Evolutionary conservation across 2,329 filamentous ascomycete genomes (phyloP).

Genomic region (Curvularia sp.): DNA sequence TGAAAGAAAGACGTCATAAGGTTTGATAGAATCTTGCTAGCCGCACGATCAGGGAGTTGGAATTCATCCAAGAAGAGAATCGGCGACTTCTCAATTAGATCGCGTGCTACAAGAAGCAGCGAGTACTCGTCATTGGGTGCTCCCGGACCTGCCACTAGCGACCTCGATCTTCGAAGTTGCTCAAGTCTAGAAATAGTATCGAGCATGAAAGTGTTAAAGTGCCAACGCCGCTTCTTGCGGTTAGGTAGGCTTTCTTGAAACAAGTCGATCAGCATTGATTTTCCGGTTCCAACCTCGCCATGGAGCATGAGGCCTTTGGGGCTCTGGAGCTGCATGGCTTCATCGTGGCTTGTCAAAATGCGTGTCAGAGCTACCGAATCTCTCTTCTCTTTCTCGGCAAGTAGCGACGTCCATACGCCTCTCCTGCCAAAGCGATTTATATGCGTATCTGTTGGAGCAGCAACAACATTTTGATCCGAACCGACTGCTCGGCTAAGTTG

Average conservation of each 20-base stretch:
- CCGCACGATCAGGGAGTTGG: conserved; percentile 78
- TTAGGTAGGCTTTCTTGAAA: conserved; percentile 81
- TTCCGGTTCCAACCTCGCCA: conserved; percentile 82
- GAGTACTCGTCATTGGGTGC: conserved; percentile 66
- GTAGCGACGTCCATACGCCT: conserved; percentile 63
- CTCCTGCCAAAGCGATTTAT: conserved; percentile 38
- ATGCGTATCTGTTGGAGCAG: conserved; percentile 44
- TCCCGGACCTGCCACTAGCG: conserved; percentile 20
- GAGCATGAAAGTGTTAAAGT: conserved; percentile 88
- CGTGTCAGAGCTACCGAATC: conserved; percentile 69
- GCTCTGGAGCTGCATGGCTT: conserved; percentile 73
- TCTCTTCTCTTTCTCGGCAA: conserved; percentile 62
- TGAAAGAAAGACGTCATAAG: conserved; percentile 83
- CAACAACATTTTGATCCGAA: conserved; percentile 27
- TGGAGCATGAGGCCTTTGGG: conserved; percentile 79
- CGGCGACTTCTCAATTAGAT: conserved; percentile 75
- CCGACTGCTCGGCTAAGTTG: conserved; percentile 62
- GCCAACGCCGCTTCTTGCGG: conserved; percentile 75
- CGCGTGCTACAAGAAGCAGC: conserved; percentile 75
- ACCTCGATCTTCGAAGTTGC: conserved; percentile 60
- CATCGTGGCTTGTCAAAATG: conserved; percentile 73
- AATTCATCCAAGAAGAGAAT: conserved; percentile 85
- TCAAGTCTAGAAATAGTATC: conserved; percentile 77
- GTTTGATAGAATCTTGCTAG: conserved; percentile 80
- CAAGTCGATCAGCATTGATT: conserved; percentile 84